Conservation (phyloP, 1,284 basidiomycete genomes). For the Trametes polyzona region DNA sequence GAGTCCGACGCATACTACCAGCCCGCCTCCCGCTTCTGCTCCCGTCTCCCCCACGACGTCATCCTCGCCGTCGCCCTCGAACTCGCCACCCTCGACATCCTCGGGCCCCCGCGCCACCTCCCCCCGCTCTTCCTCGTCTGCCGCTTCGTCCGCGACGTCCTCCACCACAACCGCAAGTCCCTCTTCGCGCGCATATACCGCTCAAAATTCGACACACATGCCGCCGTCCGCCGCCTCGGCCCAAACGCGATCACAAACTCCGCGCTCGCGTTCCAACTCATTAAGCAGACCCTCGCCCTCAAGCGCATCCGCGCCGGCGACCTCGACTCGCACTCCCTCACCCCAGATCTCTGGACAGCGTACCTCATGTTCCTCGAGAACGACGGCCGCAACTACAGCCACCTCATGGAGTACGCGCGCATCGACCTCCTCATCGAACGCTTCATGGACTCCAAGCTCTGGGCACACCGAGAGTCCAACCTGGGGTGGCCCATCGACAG, state of each 20-base stretch:
- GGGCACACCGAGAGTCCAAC: conserved; percentile 45
- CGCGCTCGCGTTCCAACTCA: conserved; percentile 54
- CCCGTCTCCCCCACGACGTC: conserved; percentile 63
- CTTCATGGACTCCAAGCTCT: conserved; percentile 50
- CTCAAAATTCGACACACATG: conserved; percentile 61
- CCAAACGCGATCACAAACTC: conserved; percentile 40
- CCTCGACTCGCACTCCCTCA: conserved; percentile 38
- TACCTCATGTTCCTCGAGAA: conserved; percentile 76
- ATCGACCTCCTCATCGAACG: conserved; percentile 50
- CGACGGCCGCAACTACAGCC: conserved; percentile 71
- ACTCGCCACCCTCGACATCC: conserved; percentile 44
- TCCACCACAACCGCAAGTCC: conserved; percentile 46
- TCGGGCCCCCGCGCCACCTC: conserved; percentile 47
- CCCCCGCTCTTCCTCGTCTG: conserved; percentile 55
- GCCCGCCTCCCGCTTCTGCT: conserved; percentile 31
- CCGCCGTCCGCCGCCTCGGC: conserved; percentile 58
- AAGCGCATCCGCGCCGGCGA: conserved; percentile 44
- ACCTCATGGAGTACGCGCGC: conserved; percentile 56
- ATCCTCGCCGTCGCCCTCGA: conserved; percentile 60
- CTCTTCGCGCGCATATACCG: conserved; percentile 67
- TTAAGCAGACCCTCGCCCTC: conserved; percentile 46
- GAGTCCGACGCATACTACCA: conserved; percentile 23
- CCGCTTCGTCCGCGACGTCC: conserved; percentile 42
- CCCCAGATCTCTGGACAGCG: conserved; percentile 55
- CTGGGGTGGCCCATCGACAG: conserved; percentile 61